Percentiles rank a stretch among this genome's conserved stretches.
Evolutionary conservation across 2,329 filamentous ascomycete species (phyloP).

Genomic region (Phialocephala subalpina): DNA sequence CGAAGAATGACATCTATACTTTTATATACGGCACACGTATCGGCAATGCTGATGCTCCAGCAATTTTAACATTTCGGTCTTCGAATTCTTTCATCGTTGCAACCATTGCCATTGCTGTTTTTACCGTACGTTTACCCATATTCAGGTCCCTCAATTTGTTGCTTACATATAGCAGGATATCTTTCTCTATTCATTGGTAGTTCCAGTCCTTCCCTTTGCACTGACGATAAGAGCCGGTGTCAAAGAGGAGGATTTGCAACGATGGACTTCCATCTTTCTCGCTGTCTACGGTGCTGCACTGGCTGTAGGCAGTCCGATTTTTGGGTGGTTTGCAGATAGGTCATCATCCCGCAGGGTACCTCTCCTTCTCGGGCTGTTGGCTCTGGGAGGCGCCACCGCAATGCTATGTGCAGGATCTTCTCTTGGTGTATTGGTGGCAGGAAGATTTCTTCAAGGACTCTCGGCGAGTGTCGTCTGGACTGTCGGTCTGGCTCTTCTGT

Average conservation of each 20-base stretch:
- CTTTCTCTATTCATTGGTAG: slow-evolving; percentile 68
- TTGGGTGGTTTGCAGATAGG: slow-evolving; percentile 67
- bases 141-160: neutral
- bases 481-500: slow-evolving; percentile 73
- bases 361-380: slow-evolving; percentile 64
- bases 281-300: slow-evolving; percentile 75
- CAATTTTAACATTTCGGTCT: slow-evolving; percentile 36
- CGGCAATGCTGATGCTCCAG: slow-evolving; percentile 35
- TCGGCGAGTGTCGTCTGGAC: slow-evolving; percentile 79
- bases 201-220: slow-evolving; percentile 76
- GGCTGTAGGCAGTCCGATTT: slow-evolving; percentile 56
- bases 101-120: slow-evolving; percentile 38
- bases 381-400: slow-evolving; percentile 61
- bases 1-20: slow-evolving; percentile 32
- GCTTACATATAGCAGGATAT: slow-evolving; percentile 53
- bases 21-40: slow-evolving; percentile 39
- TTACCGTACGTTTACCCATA: slow-evolving; percentile 38
- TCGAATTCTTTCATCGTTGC: slow-evolving; percentile 38
- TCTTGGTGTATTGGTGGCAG: slow-evolving; percentile 67
- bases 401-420: slow-evolving; percentile 71
- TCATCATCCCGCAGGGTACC: slow-evolving; percentile 67
- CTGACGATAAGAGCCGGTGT: slow-evolving; percentile 63
- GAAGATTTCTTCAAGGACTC: slow-evolving; percentile 71
- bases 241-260: slow-evolving; percentile 61
- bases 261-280: slow-evolving; percentile 77